phyloP scores from a whole-genome alignment of 768 basidiomycete genomes.

The Suillus occidentalis region DNA sequence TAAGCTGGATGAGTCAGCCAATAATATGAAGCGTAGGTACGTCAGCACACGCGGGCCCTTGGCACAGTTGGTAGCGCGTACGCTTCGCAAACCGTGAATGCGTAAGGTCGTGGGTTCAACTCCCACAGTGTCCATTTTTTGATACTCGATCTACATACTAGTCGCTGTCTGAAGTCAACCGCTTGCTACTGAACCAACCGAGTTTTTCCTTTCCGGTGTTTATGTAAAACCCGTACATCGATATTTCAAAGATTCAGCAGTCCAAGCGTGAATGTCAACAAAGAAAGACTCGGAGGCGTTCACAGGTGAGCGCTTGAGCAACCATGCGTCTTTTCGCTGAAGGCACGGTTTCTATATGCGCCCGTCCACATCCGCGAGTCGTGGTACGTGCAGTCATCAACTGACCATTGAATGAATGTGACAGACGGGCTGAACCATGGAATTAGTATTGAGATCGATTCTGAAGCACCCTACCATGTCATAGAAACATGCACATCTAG shows the following conservation, averaged over 20 bases:
- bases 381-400: neutral
- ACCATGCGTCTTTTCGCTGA: neutral
- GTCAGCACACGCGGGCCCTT: constrained; percentile 20
- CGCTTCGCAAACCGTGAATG: constrained; percentile 29
- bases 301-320: neutral
- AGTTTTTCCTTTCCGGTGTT: too few relatives aligned
- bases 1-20: neutral
- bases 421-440: neutral
- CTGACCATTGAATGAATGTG: neutral
- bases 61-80: constrained; percentile 36
- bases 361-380: neutral
- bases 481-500: neutral
- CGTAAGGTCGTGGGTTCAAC: constrained; percentile 35
- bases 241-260: neutral
- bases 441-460: neutral
- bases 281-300: neutral
- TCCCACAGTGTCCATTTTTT: constrained; percentile 33
- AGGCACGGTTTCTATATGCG: neutral
- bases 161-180: neutral
- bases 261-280: neutral
- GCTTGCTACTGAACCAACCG: neutral
- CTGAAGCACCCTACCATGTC: neutral
- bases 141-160: neutral
- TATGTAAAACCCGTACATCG: neutral
- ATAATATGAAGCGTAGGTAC: neutral